Evolutionary conservation across 768 basidiomycete genomes (phyloP).

Genomic region (Astraeus odoratus): DNA sequence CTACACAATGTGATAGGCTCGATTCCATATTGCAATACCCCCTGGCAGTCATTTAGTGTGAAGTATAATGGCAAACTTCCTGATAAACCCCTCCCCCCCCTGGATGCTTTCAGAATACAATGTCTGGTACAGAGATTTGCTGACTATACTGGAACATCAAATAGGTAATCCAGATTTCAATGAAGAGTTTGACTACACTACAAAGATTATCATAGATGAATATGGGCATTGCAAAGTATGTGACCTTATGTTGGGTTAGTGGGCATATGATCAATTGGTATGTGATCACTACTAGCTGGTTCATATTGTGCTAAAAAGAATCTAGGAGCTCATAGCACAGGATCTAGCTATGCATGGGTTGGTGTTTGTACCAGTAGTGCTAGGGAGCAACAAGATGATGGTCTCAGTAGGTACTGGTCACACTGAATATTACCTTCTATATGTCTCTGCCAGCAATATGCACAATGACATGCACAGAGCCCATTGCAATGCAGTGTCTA

Average conservation of each 20-base stretch:
- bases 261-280: not conserved
- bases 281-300: not conserved
- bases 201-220: slow-evolving; percentile 1
- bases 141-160: slow-evolving; percentile 13
- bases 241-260: slow-evolving; percentile 2
- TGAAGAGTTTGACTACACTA: slow-evolving; percentile 19
- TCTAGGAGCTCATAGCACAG: too few relatives aligned
- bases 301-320: too few relatives aligned
- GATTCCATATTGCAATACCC: slow-evolving; percentile 15
- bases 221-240: not conserved
- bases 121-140: slow-evolving; percentile 22
- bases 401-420: slow-evolving; percentile 21
- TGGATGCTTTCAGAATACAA: slow-evolving; percentile 18
- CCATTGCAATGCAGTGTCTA: slow-evolving; percentile 9
- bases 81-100: slow-evolving; percentile 6
- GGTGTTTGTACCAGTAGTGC: slow-evolving; percentile 16
- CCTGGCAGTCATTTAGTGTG: slow-evolving; percentile 21
- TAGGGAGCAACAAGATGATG: slow-evolving; percentile 22
- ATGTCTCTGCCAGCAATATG: slow-evolving; percentile 17
- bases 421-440: slow-evolving; percentile 22
- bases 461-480: slow-evolving; percentile 16
- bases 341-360: slow-evolving; percentile 7
- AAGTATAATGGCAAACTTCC: slow-evolving; percentile 11
- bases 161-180: slow-evolving; percentile 18
- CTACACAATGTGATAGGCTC: slow-evolving; percentile 20